Evolutionary conservation across 2,329 filamentous ascomycete species (phyloP), one percentile per base, ranked within the genome.

Genomic region (Ophiocordyceps unilateralis): DNA sequence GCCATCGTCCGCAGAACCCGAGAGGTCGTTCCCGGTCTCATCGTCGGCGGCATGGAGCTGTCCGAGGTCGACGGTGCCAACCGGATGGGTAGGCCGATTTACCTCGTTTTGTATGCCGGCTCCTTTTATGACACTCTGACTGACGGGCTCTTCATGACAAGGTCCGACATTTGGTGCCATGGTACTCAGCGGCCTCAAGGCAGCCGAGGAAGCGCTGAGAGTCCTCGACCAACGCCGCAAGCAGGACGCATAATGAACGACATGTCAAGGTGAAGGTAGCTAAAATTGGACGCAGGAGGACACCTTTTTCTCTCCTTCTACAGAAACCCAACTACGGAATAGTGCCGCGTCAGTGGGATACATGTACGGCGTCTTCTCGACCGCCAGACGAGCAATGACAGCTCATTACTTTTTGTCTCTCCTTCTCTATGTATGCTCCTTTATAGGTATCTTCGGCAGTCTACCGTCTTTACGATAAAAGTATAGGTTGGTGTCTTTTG

Each of bases 31-130:
- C 85, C 85, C 6, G 87, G 88, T 23, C 68, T 95, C 49, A 86
- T 94, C 54, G 82, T 93, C n/a, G 88, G 87, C 43, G 88, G 87
- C 34, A 95, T 95, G 87, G 87, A 94, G 63, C 68, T 94, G 51
- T 84, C 79, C 46, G 87, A 94, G 64, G 78, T 93, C 26, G 87
- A 94, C 55, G 87, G 86, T 17, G 84, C 85, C 48, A 93, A 93
- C 67, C 76, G 87, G 43, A 94, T 94, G 87, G 88, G 80, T 58
- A 54, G 45, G 61, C 48, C 9, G 1, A 22, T 38, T 11, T 19
- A 17, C 17, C 17, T 37, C n/a, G 11, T 11, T 15, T 9, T 36
- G 32, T 36, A 15, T 36, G 6, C 5, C 9, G 8, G n/a, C 7
- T 17, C 36, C 11, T 38, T n/a, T n/a, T n/a, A n/a, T 4, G 19